Percentiles rank a stretch among this genome's conserved stretches.
Evolutionary conservation across 225 moss, liverwort and hornwort species (phyloP).

Genomic region (Antitrichia curtipendula): DNA sequence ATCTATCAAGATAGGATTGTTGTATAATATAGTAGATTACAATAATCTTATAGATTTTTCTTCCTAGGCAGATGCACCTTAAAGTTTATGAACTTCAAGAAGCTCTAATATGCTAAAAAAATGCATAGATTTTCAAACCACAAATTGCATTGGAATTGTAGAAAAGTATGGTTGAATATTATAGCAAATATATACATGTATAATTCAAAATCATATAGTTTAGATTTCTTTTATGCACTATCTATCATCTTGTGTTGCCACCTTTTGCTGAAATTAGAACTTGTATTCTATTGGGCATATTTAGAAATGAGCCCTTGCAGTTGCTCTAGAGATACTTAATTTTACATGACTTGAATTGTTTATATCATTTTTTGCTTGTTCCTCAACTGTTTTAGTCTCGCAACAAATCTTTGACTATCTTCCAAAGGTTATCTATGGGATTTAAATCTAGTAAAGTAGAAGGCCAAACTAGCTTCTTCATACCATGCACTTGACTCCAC

Average conservation of each 20-base stretch:
- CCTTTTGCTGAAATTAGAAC: accelerated
- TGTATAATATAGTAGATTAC: too few species aligned
- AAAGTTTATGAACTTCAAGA: too few species aligned
- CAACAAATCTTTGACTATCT: background rate
- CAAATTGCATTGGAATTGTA: too few species aligned
- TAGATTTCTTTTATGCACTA: background rate
- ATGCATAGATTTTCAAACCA: too few species aligned
- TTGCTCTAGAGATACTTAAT: background rate
- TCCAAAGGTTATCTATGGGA: background rate
- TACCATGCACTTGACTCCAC: background rate
- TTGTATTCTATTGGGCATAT: background rate
- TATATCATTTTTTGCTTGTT: background rate
- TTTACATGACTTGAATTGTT: accelerated
- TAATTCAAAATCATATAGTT: background rate
- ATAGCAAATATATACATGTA: background rate
- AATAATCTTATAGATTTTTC: too few species aligned
- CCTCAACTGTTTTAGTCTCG: too few species aligned
- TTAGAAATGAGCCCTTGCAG: background rate
- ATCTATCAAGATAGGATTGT: background rate
- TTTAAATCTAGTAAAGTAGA: background rate
- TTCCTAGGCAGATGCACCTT: too few species aligned
- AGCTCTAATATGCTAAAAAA: too few species aligned
- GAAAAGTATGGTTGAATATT: too few species aligned
- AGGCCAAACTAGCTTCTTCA: background rate
- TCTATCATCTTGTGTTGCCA: background rate